These are phyloP conservation scores for Eucalyptus regnans DNA, from an alignment of 345 rosid species.

Conservation along the genomic window DNA sequence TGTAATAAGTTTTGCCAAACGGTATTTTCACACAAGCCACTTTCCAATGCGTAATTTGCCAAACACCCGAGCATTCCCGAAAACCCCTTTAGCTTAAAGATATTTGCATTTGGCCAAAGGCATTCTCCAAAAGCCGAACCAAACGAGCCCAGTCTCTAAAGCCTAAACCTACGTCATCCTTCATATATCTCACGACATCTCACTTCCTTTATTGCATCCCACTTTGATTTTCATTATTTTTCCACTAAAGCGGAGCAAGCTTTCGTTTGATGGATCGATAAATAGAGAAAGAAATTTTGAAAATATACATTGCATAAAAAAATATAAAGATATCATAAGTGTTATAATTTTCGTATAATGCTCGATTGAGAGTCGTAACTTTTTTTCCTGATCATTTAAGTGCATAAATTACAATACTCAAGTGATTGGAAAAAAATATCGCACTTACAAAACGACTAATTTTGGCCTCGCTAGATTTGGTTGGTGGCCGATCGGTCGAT, in stretches of 20 bases:
- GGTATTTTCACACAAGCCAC: no score
- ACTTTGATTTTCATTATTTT: neutral
- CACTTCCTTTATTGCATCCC: neutral
- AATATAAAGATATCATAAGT: no score
- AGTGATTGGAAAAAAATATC: no score
- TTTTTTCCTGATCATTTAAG: neutral
- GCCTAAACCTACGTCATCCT: neutral
- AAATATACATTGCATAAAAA: neutral
- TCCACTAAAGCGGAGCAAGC: neutral
- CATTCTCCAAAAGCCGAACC: no score
- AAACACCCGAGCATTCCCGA: no score
- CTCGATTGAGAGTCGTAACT: neutral
- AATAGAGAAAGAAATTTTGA: neutral
- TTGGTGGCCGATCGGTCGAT: rapidly evolving
- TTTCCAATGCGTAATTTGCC: no score
- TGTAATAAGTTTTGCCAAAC: no score
- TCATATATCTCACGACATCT: neutral
- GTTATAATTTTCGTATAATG: neutral
- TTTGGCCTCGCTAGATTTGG: no score
- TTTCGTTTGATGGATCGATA: neutral
- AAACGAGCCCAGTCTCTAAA: no score
- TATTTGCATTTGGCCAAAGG: no score
- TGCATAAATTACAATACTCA: neutral
- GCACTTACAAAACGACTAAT: no score
- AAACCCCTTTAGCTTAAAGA: no score